phyloP scores from a whole-genome alignment of 805 yeast species.

The Blastobotrys peoriensis region DNA sequence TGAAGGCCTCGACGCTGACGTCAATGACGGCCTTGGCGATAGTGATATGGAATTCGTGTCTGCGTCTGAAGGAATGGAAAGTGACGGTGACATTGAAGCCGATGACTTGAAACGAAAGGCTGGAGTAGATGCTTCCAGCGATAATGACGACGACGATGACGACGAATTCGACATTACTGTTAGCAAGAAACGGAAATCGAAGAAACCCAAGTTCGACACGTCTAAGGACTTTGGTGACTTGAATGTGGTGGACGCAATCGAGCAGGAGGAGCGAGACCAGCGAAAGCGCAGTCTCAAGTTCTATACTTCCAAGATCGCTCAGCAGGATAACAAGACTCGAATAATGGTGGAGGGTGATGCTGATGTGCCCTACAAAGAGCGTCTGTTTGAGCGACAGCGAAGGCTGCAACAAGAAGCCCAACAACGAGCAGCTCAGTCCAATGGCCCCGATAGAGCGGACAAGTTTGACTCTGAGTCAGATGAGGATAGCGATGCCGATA shows the following conservation, averaged over 20 bases:
- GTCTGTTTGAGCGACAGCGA: constrained; percentile 85
- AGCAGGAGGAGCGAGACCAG: constrained; percentile 75
- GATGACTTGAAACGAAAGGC: constrained; percentile 1
- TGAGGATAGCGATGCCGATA: constrained; percentile 13
- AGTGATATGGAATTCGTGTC: constrained; percentile 24
- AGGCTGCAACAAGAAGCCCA: constrained; percentile 83
- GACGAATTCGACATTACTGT: constrained; percentile 48
- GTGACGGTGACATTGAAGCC: constrained; percentile 7
- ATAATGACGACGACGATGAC: neutral
- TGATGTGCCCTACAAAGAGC: constrained; percentile 87
- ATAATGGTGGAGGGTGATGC: constrained; percentile 62
- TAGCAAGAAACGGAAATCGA: constrained; percentile 36
- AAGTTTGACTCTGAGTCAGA: constrained; percentile 30
- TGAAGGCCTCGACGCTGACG: constrained; percentile 24
- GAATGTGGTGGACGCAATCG: constrained; percentile 67
- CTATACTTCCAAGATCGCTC: constrained; percentile 95
- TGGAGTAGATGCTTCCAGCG: neutral
- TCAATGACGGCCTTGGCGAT: constrained; percentile 25
- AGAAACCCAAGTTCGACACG: constrained; percentile 34
- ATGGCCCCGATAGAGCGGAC: constrained; percentile 38
- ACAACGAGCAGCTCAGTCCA: constrained; percentile 63
- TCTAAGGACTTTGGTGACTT: constrained; percentile 58
- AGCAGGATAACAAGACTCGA: constrained; percentile 55
- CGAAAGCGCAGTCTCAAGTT: constrained; percentile 81
- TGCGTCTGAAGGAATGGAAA: neutral